These are phyloP conservation scores for Talaromyces liani DNA, from an alignment of 495 filamentous ascomycete genomes.

Conservation along the genomic window DNA sequence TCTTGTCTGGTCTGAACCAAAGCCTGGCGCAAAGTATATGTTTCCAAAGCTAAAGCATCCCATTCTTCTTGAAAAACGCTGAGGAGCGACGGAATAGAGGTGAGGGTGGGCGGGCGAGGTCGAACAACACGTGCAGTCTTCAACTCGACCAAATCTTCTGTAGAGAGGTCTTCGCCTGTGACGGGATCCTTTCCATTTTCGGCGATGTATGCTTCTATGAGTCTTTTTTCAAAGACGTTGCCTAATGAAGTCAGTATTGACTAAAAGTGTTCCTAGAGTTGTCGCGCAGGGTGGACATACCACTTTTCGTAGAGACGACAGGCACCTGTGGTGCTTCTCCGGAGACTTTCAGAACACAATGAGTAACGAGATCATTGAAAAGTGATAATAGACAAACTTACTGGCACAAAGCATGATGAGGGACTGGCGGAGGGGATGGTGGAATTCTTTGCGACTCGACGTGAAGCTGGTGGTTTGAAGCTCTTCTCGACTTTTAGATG, in stretches of 20 bases:
- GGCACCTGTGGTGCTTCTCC: conserved; percentile 94
- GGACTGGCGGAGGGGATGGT: conserved; percentile 19
- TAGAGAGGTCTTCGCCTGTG: conserved; percentile 78
- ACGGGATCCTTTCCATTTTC: conserved; percentile 94
- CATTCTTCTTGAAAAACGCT: conserved; percentile 98
- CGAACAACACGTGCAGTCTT: conserved; percentile 74
- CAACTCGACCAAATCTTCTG: conserved; percentile 80
- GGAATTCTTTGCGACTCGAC: conserved; percentile 11
- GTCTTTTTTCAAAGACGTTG: conserved; percentile 85
- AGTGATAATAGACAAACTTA: conserved; percentile 29
- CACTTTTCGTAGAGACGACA: conserved; percentile 89
- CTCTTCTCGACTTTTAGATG: conserved; percentile 3
- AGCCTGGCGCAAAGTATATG: conserved; percentile 81
- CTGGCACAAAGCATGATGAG: conserved; percentile 68
- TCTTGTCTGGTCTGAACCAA: conserved; percentile 86
- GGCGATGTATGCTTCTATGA: conserved; percentile 90
- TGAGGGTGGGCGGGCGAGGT: conserved; percentile 88
- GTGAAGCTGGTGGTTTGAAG: not conserved
- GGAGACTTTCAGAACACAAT: conserved; percentile 55
- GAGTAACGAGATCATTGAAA: not conserved
- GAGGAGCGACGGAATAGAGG: conserved; percentile 93
- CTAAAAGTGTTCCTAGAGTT: not conserved
- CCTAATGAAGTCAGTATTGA: conserved; percentile 43
- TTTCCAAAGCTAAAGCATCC: conserved; percentile 87
- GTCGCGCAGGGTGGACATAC: conserved; percentile 41